Base-by-base conservation (phyloP, 148 eudicot genomes). In the Vaccinium darrowii region DNA sequence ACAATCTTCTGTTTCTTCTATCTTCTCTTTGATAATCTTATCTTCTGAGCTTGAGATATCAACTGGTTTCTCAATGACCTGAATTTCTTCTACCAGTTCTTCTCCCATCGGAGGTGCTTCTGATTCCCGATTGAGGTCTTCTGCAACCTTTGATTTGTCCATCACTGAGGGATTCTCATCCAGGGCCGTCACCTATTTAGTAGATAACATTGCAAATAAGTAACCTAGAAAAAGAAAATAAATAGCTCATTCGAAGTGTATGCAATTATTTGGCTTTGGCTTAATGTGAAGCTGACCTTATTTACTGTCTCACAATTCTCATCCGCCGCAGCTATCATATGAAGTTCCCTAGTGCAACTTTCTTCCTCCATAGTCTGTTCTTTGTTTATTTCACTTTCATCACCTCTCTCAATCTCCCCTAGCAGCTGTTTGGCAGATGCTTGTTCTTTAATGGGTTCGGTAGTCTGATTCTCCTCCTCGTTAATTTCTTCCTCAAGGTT, bases 281-380 rank as follows among this genome's bases (percentile, higher is more conserved):
- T 83, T 25, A 21, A 73, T 8, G 65, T 36, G 58, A 54, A 52
- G 47, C 84, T 87, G 71, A 87, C 89, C 89, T 87, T 52, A 51
- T 73, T 15, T n/a, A 56, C 75, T 77, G 50, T 82, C 25, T 16
- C 43, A 4, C 5, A 18, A 27, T 69, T 69, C 74, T 12, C 33
- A 43, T 75, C 81, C 76, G 4, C 76, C 33, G 23, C 25, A 23
- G 73, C 2, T 58, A 39, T 57, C 56, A 43, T 7, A 23, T 57
- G 58, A n/a, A 62, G 74, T 84, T 77, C 62, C 43, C 27, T 62
- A n/a, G 47, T 62, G 60, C 30, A 76, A 78, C 80, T 36, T 43
- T 81, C 62, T 74, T 81, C 71, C 57, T 87, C 52, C 16, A 11
- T 21, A 33, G 12, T 52, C 39, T 52, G 25, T 81, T 76, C 82